Conservation (phyloP, 1,139 yeast genomes). For the Candida sp. region DNA sequence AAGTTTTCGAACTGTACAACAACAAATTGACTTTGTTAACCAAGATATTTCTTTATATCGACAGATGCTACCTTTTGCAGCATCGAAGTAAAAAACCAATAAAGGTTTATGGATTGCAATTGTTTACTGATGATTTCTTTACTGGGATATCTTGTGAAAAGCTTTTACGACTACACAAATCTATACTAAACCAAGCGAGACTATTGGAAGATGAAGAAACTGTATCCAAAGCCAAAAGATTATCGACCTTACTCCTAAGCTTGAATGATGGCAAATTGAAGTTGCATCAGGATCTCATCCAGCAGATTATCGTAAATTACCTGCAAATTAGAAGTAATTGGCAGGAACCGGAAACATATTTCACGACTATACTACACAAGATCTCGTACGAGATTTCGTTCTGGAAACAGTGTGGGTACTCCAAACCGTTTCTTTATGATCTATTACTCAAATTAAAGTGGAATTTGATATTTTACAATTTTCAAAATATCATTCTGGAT, state of each 20-base stretch:
- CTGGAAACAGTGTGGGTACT: constrained; percentile 22
- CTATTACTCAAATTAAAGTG: constrained; percentile 25
- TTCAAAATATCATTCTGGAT: constrained; percentile 14
- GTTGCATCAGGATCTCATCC: constrained; percentile 15
- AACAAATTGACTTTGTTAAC: constrained; percentile 18
- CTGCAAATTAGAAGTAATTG: constrained; percentile 14
- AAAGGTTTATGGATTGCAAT: constrained; percentile 19
- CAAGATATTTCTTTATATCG: constrained; percentile 33
- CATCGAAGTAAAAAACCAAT: constrained; percentile 28
- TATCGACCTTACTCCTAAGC: constrained; percentile 18
- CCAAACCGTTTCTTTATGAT: constrained; percentile 15
- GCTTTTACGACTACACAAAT: constrained; percentile 8
- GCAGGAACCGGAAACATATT: constrained; percentile 17
- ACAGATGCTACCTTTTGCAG: constrained; percentile 28
- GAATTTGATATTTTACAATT: constrained; percentile 26
- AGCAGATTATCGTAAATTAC: constrained; percentile 16
- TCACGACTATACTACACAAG: constrained; percentile 11
- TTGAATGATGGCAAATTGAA: constrained; percentile 17
- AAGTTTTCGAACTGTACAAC: constrained; percentile 22
- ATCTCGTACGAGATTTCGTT: constrained; percentile 17
- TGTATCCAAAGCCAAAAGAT: constrained; percentile 8
- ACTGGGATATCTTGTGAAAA: constrained; percentile 8
- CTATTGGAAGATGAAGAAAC: constrained; percentile 6
- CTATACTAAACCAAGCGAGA: constrained; percentile 8
- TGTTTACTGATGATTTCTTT: constrained; percentile 17